A percentile compares a stretch with the other conserved stretches of the same genome.
These are phyloP conservation scores for Globisporangium sylvaticum DNA, from an alignment of 352 stramenopile genomes.

Conservation along the genomic window DNA sequence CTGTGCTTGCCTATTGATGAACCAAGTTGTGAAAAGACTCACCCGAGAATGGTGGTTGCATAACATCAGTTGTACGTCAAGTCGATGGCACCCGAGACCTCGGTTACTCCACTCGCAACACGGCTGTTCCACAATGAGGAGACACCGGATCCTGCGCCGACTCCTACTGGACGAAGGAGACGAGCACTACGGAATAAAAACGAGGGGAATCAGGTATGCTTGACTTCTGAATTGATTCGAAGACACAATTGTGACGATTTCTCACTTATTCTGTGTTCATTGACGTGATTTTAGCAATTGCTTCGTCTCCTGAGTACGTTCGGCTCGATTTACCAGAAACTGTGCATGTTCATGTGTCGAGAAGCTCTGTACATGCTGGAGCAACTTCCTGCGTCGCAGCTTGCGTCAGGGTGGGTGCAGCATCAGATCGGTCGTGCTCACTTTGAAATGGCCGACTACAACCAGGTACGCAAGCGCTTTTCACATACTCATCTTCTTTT, in stretches of 20 bases:
- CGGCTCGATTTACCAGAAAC: slow-evolving; percentile 67
- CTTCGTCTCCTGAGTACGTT: slow-evolving; percentile 63
- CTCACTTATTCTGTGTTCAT: not conserved
- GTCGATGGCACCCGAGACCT: not conserved
- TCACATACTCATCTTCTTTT: not conserved
- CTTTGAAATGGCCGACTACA: slow-evolving; percentile 96
- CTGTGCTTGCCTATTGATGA: not conserved
- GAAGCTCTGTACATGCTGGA: slow-evolving; percentile 89
- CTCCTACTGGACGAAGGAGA: not conserved
- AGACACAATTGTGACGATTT: no score
- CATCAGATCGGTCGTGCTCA: slow-evolving; percentile 93
- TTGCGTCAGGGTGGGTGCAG: slow-evolving; percentile 91
- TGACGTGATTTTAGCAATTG: slow-evolving; percentile 25
- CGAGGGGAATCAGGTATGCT: slow-evolving; percentile 11
- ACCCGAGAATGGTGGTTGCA: not conserved
- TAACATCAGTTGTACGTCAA: not conserved
- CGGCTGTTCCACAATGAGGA: slow-evolving; percentile 16
- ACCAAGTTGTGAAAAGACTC: not conserved
- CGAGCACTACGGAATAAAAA: not conserved
- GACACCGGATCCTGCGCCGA: slow-evolving; percentile 4
- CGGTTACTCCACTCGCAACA: slow-evolving; percentile 14
- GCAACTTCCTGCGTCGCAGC: slow-evolving; percentile 78
- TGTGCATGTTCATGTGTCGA: slow-evolving; percentile 74
- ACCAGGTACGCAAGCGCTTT: slow-evolving; percentile 22
- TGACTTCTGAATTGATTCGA: no score